These are phyloP conservation scores for Exutisphaerella laricina DNA, from an alignment of 2,329 filamentous ascomycete genomes.

Conservation along the genomic window DNA sequence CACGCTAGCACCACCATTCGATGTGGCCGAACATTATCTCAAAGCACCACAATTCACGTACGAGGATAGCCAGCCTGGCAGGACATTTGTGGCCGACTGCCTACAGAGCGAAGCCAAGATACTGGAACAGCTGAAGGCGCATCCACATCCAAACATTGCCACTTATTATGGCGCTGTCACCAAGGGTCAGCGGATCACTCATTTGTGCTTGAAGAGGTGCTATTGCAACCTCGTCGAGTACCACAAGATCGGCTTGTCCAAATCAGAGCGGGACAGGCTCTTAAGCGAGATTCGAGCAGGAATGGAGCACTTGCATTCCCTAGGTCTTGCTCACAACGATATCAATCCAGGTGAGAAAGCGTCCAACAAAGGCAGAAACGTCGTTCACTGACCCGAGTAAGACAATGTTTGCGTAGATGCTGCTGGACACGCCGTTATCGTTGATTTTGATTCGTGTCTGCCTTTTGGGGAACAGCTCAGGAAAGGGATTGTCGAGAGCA, in stretches of 20 bases:
- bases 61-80: slow-evolving; percentile 25
- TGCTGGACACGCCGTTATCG: slow-evolving; percentile 29
- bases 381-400: too few species aligned
- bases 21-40: slow-evolving; percentile 25
- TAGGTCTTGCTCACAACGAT: slow-evolving; percentile 28
- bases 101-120: slow-evolving; percentile 26
- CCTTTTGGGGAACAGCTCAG: slow-evolving; percentile 27
- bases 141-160: slow-evolving; percentile 30
- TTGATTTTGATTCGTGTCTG: slow-evolving; percentile 36
- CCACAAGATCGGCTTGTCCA: slow-evolving; percentile 16
- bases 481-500: slow-evolving; percentile 23
- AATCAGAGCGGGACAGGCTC: slow-evolving; percentile 18
- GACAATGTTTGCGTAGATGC: slow-evolving; percentile 34
- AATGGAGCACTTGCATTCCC: slow-evolving; percentile 33
- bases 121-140: slow-evolving; percentile 24
- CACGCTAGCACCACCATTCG: slow-evolving; percentile 16
- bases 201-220: slow-evolving; percentile 28
- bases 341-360: slow-evolving; percentile 16
- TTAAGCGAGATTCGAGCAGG: slow-evolving; percentile 26
- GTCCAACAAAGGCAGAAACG: too few species aligned
- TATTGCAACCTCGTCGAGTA: slow-evolving; percentile 25
- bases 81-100: slow-evolving; percentile 29
- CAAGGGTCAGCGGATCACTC: slow-evolving; percentile 25
- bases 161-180: slow-evolving; percentile 30
- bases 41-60: slow-evolving; percentile 31